Base-by-base conservation (phyloP, 805 yeast genomes). In the Lipomyces orientalis region DNA sequence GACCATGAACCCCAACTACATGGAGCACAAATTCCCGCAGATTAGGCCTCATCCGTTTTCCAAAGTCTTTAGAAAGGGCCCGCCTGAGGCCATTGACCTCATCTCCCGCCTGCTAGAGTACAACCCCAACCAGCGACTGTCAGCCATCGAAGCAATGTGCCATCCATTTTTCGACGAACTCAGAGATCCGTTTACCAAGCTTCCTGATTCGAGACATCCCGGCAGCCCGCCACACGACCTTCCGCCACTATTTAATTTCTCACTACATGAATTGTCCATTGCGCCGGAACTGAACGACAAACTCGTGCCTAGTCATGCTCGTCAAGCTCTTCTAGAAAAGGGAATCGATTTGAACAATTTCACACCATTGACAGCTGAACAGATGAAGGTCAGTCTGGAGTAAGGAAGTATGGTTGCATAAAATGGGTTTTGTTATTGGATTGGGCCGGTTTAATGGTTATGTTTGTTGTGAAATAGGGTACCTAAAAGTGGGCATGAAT, bases 1-100 rank as follows among this genome's bases (percentile, higher is more conserved):
- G 76, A 86, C 93, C 69, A 95, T 94, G 99, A 94, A 94, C 79
- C 97, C 97, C 62, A 93, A 92, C 79, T 95, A 94, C 80, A 91
- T 92, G 89, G 98, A 95, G 78, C 98, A 94, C 80, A 92, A 91
- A 76, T 94, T 94, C 83, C 98, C 99, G 4, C 85, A 69, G 69
- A 81, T 81, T 69, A 73, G 77, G 62, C 84, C 84, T 9, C 84
- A 81, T 65, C 83, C 84, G 62, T 88, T 90, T 74, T 83, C 85
- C 70, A 87, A 87, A 74, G 88, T 88, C 59, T 87, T 90, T 75
- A 84, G 91, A 65, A 85, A 90, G 72, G 93, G 97, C 22, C 89
- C 97, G 19, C 87, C 89, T 1, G 91, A 88, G 68, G 98, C 97
- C 33, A 85, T 95, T 67, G 97, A 94, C 78, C 83, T 95, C 72